Conservation (phyloP, 129 eudicot species). For the Gnaphalium uliginosum region DNA sequence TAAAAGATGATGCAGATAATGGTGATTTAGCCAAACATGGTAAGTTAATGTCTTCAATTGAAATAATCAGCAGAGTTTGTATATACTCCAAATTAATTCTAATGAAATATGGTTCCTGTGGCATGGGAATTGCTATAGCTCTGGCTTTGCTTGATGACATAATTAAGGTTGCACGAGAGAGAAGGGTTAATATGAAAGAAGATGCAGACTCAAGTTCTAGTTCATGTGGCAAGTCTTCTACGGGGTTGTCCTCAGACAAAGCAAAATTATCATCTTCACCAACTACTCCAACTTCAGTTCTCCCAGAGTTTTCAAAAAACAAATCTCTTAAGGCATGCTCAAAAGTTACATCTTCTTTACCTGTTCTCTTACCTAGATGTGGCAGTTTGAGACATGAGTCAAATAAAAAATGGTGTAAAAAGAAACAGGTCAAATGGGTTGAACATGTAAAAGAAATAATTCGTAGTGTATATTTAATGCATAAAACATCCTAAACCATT, state of each 20-base stretch:
- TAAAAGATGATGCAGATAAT: slow-evolving; percentile 28
- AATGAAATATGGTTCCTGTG: slow-evolving; percentile 25
- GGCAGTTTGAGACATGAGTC: background rate
- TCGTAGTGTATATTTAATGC: background rate
- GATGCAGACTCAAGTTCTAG: slow-evolving; percentile 36
- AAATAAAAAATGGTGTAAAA: background rate
- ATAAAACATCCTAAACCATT: background rate
- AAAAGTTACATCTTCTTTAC: slow-evolving; percentile 40
- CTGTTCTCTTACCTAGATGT: slow-evolving; percentile 35
- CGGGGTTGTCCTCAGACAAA: slow-evolving; percentile 41
- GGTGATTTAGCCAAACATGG: slow-evolving; percentile 61
- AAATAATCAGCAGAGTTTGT: slow-evolving; percentile 10
- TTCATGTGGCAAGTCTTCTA: slow-evolving; percentile 39
- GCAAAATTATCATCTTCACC: slow-evolving; percentile 18
- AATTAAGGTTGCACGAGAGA: slow-evolving; percentile 64
- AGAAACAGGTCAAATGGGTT: background rate
- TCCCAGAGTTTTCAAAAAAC: slow-evolving; percentile 28
- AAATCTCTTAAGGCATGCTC: slow-evolving; percentile 36
- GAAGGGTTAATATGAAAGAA: slow-evolving; percentile 42
- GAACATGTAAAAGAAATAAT: too few relatives aligned
- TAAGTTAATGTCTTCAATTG: slow-evolving; percentile 32
- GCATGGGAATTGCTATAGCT: slow-evolving; percentile 38
- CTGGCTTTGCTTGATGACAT: slow-evolving; percentile 69
- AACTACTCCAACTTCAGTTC: slow-evolving; percentile 76
- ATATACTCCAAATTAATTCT: slow-evolving; percentile 5